A percentile compares a stretch with the other conserved stretches of the same genome.
These are phyloP conservation scores for Phaeoacremonium minimum DNA, from an alignment of 2,329 filamentous ascomycete genomes.

Conservation along the genomic window DNA sequence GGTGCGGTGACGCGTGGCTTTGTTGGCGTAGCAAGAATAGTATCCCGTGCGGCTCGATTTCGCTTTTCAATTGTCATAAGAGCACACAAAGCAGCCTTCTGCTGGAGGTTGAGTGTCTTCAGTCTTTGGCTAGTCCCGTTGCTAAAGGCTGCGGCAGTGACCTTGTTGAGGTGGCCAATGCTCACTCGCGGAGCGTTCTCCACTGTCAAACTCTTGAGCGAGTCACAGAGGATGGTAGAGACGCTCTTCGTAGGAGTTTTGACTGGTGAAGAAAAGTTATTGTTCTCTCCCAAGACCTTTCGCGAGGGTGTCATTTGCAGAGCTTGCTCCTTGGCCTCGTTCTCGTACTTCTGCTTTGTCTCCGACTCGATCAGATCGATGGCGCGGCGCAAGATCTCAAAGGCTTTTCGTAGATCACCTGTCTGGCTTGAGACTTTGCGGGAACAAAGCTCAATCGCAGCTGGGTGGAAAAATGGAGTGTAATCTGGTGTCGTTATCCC, in stretches of 20 bases:
- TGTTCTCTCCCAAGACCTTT: slow-evolving; percentile 74
- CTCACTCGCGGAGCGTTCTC: slow-evolving; percentile 83
- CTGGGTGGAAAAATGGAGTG: slow-evolving; percentile 87
- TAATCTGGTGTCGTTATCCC: slow-evolving; percentile 50
- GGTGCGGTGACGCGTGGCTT: slow-evolving; percentile 62
- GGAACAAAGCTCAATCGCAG: slow-evolving; percentile 88
- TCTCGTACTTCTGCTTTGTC: slow-evolving; percentile 68
- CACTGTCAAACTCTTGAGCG: slow-evolving; percentile 60
- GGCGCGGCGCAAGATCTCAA: slow-evolving; percentile 86
- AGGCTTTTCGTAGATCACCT: slow-evolving; percentile 89
- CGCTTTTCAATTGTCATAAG: slow-evolving; percentile 82
- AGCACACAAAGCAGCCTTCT: slow-evolving; percentile 90
- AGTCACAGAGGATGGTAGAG: slow-evolving; percentile 43
- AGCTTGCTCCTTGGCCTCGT: slow-evolving; percentile 51
- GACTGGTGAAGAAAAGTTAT: slow-evolving; percentile 62
- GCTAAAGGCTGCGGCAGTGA: slow-evolving; percentile 85
- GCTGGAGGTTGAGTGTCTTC: slow-evolving; percentile 85
- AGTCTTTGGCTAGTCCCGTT: slow-evolving; percentile 84
- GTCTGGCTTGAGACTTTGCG: slow-evolving; percentile 94
- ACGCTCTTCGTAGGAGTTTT: slow-evolving; percentile 35
- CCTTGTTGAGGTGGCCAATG: slow-evolving; percentile 86
- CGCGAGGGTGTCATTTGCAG: slow-evolving; percentile 66
- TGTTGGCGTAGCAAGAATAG: slow-evolving; percentile 32
- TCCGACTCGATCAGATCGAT: slow-evolving; percentile 87
- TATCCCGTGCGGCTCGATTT: slow-evolving; percentile 48